These are phyloP conservation scores for Scedosporium aurantiacum DNA, from an alignment of 2,329 filamentous ascomycete genomes.

Conservation along the genomic window DNA sequence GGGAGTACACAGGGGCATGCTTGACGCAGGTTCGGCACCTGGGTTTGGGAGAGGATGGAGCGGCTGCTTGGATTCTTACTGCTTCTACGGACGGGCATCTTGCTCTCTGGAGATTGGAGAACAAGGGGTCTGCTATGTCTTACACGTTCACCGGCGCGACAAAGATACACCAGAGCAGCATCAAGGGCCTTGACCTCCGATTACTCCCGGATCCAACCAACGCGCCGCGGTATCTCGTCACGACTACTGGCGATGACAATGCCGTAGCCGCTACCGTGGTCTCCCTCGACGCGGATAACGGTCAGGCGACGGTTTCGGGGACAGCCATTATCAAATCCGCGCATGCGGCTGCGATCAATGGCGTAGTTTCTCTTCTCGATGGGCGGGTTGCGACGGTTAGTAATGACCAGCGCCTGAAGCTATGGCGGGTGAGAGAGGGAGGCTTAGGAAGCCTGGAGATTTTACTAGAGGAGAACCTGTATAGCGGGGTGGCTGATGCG, in stretches of 20 bases:
- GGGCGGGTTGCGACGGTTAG: slow-evolving; percentile 19
- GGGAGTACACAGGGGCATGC: slow-evolving; percentile 61
- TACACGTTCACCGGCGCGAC: slow-evolving; percentile 21
- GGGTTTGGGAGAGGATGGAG: slow-evolving; percentile 10
- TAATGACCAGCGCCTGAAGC: slow-evolving; percentile 51
- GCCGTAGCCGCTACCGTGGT: slow-evolving; percentile 49
- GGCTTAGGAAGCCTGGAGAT: slow-evolving; percentile 16
- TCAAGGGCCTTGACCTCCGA: slow-evolving; percentile 54
- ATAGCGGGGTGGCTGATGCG: slow-evolving; percentile 50
- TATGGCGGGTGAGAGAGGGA: slow-evolving; percentile 28
- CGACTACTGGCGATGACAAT: slow-evolving; percentile 85
- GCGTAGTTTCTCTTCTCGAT: slow-evolving; percentile 14
- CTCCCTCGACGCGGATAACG: neutral
- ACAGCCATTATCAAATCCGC: slow-evolving; percentile 36
- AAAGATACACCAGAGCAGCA: slow-evolving; percentile 66
- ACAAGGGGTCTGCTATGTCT: slow-evolving; percentile 7
- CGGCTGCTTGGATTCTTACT: slow-evolving; percentile 38
- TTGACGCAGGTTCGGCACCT: slow-evolving; percentile 54
- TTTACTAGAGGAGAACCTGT: slow-evolving; percentile 34
- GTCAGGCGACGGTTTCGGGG: slow-evolving; percentile 6
- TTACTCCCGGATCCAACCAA: slow-evolving; percentile 53
- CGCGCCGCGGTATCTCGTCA: slow-evolving; percentile 66
- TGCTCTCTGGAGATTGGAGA: slow-evolving; percentile 39
- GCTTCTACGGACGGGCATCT: slow-evolving; percentile 75
- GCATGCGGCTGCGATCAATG: slow-evolving; percentile 64